Conservation (phyloP, 108 stramenopile genomes). For the Craspedostauros australis region DNA sequence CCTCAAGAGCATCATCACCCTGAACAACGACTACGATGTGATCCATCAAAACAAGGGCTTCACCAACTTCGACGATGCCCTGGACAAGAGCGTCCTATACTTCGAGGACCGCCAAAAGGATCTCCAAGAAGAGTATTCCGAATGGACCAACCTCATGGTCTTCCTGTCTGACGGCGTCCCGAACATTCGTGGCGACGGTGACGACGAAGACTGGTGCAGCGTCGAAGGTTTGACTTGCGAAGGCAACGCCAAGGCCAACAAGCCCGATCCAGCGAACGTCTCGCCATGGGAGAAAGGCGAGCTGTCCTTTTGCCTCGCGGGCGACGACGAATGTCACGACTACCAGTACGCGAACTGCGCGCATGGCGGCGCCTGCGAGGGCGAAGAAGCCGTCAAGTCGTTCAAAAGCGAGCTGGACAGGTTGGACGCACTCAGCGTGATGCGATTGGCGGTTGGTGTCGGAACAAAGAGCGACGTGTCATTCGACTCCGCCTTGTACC, state of each 20-base stretch:
- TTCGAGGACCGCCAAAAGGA: conserved; percentile 16
- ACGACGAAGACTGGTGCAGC: conserved; percentile 12
- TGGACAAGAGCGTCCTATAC: conserved; percentile 19
- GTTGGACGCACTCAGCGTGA: conserved; percentile 8
- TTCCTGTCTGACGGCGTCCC: conserved; percentile 32
- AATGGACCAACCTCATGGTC: conserved; percentile 20
- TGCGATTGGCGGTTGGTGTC: conserved; percentile 27
- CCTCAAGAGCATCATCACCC: neutral
- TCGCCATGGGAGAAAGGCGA: neutral
- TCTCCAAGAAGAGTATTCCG: neutral
- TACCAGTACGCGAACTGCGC: conserved; percentile 11
- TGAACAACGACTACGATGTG: neutral
- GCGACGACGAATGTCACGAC: neutral
- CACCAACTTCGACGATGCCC: conserved; percentile 33
- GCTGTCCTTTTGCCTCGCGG: neutral
- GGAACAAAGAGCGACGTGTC: conserved; percentile 14
- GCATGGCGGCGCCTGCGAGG: conserved; percentile 1
- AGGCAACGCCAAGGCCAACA: neutral
- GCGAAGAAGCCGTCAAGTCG: neutral
- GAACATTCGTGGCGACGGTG: conserved; percentile 29
- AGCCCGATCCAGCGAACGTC: neutral
- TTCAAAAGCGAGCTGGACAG: conserved; percentile 14
- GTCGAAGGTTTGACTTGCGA: neutral
- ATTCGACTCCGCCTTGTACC: conserved; percentile 9
- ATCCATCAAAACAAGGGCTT: conserved; percentile 10